Conservation (phyloP, 2,329 filamentous ascomycete species). For the Cadophora luteo-olivacea region DNA sequence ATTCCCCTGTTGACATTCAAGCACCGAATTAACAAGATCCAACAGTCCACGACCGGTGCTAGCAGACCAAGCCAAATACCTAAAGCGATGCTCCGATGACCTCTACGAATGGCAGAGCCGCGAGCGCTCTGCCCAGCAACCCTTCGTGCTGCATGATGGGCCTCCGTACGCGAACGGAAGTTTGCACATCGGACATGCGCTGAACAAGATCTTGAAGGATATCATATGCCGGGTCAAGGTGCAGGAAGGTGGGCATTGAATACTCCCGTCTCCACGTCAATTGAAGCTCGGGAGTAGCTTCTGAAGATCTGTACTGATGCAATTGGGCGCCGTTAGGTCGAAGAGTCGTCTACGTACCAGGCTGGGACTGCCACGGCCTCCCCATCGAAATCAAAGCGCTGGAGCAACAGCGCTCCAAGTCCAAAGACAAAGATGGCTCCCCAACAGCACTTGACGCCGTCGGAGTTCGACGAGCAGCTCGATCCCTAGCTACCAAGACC, state of each 20-base stretch:
- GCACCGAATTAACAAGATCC: constrained; percentile 21
- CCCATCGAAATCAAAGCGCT: constrained; percentile 97
- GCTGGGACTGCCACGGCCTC: constrained; percentile 97
- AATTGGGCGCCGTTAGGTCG: constrained; percentile 51
- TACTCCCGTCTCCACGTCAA: background rate
- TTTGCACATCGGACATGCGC: constrained; percentile 89
- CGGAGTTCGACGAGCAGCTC: constrained; percentile 68
- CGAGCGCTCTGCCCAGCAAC: constrained; percentile 45
- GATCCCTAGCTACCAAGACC: constrained; percentile 70
- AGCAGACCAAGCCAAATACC: constrained; percentile 60
- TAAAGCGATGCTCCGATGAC: constrained; percentile 82
- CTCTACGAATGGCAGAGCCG: constrained; percentile 84
- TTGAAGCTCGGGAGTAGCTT: background rate
- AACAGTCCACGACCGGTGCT: constrained; percentile 47
- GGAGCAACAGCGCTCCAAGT: constrained; percentile 38
- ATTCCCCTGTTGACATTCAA: background rate
- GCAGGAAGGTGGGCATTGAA: constrained; percentile 61
- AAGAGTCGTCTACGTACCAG: constrained; percentile 81
- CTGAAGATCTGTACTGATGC: background rate
- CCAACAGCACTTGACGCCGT: constrained; percentile 53
- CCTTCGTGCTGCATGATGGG: constrained; percentile 90
- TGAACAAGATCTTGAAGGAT: constrained; percentile 98
- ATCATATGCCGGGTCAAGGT: constrained; percentile 85
- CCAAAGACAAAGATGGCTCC: constrained; percentile 38
- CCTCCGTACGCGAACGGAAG: constrained; percentile 95